Evolutionary conservation across 2,329 filamentous ascomycete species (phyloP).

Genomic region (Xylaria digitata): DNA sequence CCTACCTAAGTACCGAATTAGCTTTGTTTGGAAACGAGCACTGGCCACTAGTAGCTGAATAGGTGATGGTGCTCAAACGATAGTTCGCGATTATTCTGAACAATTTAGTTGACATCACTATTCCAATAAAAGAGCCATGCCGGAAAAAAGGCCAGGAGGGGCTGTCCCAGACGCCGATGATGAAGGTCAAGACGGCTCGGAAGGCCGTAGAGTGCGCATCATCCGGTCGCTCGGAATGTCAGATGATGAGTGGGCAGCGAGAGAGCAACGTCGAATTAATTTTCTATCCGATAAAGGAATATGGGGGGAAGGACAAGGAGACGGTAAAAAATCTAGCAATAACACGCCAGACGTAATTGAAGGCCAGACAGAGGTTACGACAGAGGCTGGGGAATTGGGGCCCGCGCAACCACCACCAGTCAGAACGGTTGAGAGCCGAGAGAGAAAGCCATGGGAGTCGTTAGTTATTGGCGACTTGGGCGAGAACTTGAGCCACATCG

Average conservation of each 20-base stretch:
- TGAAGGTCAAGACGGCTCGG: conserved; percentile 5
- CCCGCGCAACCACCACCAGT: conserved; percentile 12
- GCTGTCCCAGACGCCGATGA: not conserved
- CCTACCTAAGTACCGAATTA: conserved; percentile 21
- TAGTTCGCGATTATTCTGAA: not conserved
- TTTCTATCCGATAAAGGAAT: conserved; percentile 21
- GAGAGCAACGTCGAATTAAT: conserved; percentile 37
- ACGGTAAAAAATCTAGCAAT: conserved; percentile 20
- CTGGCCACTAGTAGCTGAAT: conserved; percentile 12
- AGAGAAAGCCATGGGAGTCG: conserved; percentile 46
- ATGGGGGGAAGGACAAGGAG: conserved; percentile 12
- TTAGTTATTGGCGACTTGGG: conserved; percentile 53
- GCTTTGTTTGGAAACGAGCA: conserved; percentile 36
- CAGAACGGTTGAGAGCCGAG: not conserved
- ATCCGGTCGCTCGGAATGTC: conserved; percentile 40
- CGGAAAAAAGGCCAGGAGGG: conserved; percentile 11
- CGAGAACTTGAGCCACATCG: conserved; percentile 52
- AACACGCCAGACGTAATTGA: conserved; percentile 7
- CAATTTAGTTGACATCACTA: not conserved
- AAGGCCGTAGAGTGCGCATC: conserved; percentile 19
- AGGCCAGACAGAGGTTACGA: conserved; percentile 15
- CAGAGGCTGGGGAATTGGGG: not conserved
- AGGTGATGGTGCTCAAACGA: not conserved
- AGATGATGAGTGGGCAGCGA: conserved; percentile 40
- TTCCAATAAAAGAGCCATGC: conserved; percentile 21